Conservation (phyloP, 2,329 filamentous ascomycete species). For the Phaeophleospora eucalypticola region DNA sequence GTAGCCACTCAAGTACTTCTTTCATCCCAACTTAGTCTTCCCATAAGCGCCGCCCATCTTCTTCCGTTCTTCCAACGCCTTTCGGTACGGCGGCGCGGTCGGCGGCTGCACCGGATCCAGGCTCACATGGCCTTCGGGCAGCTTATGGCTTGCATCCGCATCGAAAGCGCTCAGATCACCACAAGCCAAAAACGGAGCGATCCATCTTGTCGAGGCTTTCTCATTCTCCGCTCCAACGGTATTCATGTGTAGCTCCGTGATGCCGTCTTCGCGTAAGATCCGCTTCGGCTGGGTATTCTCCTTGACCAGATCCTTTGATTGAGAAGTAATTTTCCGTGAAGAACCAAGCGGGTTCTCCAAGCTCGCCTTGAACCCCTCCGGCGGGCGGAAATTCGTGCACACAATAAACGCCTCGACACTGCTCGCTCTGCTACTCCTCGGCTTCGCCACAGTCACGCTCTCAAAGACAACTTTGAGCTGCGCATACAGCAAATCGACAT, state of each 20-base stretch:
- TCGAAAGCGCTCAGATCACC: constrained; percentile 93
- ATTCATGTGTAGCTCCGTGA: constrained; percentile 45
- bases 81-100: constrained; percentile 91
- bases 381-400: constrained; percentile 82
- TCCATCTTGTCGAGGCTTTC: constrained; percentile 60
- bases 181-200: constrained; percentile 94
- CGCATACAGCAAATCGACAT: constrained; percentile 92
- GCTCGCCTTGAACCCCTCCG: constrained; percentile 69
- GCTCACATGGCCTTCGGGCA: constrained; percentile 80
- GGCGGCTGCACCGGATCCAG: constrained; percentile 92
- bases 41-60: constrained; percentile 71
- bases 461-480: constrained; percentile 91
- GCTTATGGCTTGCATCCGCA: constrained; percentile 86
- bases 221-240: constrained; percentile 40
- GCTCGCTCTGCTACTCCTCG: constrained; percentile 87
- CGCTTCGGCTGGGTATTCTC: constrained; percentile 25
- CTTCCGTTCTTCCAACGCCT: constrained; percentile 79
- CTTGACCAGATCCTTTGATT: not conserved
- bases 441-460: constrained; percentile 85
- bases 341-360: constrained; percentile 63
- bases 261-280: constrained; percentile 42
- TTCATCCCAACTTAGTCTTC: constrained; percentile 60
- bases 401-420: constrained; percentile 97
- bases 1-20: too few relatives aligned
- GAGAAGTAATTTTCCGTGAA: not conserved